phyloP scores from a whole-genome alignment of 129 eudicot genomes.

The Pulicaria dysenterica region DNA sequence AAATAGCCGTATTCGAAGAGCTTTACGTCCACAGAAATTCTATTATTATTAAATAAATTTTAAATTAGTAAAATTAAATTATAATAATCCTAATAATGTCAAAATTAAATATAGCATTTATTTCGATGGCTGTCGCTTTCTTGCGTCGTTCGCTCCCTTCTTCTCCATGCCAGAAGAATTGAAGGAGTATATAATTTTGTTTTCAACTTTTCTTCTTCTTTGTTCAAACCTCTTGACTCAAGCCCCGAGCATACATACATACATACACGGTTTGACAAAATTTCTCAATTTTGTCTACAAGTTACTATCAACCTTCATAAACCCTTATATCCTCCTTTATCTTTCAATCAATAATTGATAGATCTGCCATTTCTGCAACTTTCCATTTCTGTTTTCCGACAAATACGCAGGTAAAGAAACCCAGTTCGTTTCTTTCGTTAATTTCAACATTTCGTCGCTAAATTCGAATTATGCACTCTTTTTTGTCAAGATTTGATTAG shows the following conservation, averaged over 20 bases:
- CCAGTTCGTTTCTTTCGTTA: conserved; percentile 7
- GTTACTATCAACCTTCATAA: conserved; percentile 21
- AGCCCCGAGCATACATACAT: neutral
- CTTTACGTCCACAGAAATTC: too few relatives aligned
- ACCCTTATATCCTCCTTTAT: conserved; percentile 17
- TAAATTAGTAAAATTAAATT: too few relatives aligned
- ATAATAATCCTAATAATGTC: too few relatives aligned
- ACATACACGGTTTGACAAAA: neutral
- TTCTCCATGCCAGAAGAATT: neutral
- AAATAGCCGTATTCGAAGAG: too few relatives aligned
- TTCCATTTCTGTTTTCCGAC: conserved; percentile 27
- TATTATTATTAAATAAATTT: too few relatives aligned
- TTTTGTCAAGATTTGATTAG: conserved; percentile 15
- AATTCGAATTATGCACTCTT: conserved; percentile 2
- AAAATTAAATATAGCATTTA: too few relatives aligned
- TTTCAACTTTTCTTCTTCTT: conserved; percentile 26
- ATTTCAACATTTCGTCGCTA: conserved; percentile 7
- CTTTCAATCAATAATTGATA: conserved; percentile 23
- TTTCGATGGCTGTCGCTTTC: conserved; percentile 26
- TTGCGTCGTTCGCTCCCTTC: conserved; percentile 7
- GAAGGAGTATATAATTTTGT: conserved; percentile 18
- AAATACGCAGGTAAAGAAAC: conserved; percentile 27
- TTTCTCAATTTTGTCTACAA: neutral
- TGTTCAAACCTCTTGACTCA: conserved; percentile 25
- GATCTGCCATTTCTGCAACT: conserved; percentile 44